Evolutionary conservation across 1,139 yeast genomes (phyloP), one percentile per base, ranked within the genome.

Genomic region (Hemisphaericaspora subhashii): DNA sequence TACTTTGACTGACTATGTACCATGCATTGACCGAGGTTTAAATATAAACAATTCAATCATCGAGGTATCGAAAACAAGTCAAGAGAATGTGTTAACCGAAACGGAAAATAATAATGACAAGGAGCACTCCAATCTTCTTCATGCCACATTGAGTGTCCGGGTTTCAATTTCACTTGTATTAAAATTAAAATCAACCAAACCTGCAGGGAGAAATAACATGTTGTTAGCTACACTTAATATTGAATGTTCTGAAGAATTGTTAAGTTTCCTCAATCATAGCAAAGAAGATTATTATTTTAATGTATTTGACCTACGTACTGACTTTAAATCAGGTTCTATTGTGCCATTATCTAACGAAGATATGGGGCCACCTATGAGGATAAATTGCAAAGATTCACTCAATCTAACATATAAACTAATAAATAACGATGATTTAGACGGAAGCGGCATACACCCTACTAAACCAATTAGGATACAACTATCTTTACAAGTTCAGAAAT

Each of bases 151-250:
- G 6, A 33, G 31, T 9, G 35, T 60, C n/a, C 66, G 65, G 3
- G 53, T 62, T 4, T 45, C 52, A 3, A 50, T 58, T 1, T 56
- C 64, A 1, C 43, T 61, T 12, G 77, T 79, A 30, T 70, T 84
- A 48, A 68, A 79, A 43, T 62, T 84, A 30, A 72, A 81, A 47
- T 74, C 82, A 39, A 68, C 80, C 21, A 72, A 76, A 56, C 70
- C 86, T 1, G 80, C 78, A 1, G 81, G 82, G 5, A 67, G 79
- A 37, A 71, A 74, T 45, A 73, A 74, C 41, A 58, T 72, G 16
- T 53, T 81, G 3, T 57, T 81, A 14, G 74, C 83, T 1, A 75
- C 82, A 0, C 59, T 84, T 36, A 83, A 77, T 40, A 60, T 83
- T 16, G 81, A 77, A 41, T 64, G 78, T 1, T 72, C 84, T 1